phyloP scores from a whole-genome alignment of 106 monocot species.

The Dendrobium chrysotoxum region DNA sequence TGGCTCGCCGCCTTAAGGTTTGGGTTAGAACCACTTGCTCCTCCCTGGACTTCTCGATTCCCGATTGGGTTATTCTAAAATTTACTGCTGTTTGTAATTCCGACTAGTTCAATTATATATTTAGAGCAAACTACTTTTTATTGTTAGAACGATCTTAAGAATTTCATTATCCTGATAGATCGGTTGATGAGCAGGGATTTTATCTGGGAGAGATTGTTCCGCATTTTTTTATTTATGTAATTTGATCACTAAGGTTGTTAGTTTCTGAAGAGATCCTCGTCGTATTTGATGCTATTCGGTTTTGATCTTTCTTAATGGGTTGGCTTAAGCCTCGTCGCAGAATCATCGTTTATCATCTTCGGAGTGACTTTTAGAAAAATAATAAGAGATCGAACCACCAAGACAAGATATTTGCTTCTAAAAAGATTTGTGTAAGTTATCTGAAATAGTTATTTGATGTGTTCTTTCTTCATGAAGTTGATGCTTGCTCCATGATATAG shows the following conservation, averaged over 20 bases:
- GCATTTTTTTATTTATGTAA: too few species aligned
- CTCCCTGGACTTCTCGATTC: background rate
- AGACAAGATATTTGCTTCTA: background rate
- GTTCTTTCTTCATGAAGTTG: background rate
- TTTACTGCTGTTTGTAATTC: background rate
- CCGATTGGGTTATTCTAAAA: background rate
- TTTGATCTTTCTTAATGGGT: background rate
- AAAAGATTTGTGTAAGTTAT: background rate
- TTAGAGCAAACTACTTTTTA: background rate
- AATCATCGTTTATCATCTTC: background rate
- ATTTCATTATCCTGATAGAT: too few species aligned
- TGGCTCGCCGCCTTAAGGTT: slow-evolving; percentile 1
- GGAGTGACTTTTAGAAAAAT: background rate
- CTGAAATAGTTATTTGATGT: background rate
- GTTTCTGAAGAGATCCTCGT: background rate
- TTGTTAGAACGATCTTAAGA: background rate
- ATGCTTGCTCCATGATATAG: background rate
- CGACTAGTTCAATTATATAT: background rate
- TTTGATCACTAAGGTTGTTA: background rate
- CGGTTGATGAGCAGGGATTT: too few species aligned
- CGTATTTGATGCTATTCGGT: background rate
- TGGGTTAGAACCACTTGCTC: background rate
- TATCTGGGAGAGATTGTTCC: too few species aligned
- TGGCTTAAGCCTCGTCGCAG: background rate
- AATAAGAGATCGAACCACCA: background rate